phyloP scores from a whole-genome alignment of 192 early-diverging fungal species.

The Dispira simplex region DNA sequence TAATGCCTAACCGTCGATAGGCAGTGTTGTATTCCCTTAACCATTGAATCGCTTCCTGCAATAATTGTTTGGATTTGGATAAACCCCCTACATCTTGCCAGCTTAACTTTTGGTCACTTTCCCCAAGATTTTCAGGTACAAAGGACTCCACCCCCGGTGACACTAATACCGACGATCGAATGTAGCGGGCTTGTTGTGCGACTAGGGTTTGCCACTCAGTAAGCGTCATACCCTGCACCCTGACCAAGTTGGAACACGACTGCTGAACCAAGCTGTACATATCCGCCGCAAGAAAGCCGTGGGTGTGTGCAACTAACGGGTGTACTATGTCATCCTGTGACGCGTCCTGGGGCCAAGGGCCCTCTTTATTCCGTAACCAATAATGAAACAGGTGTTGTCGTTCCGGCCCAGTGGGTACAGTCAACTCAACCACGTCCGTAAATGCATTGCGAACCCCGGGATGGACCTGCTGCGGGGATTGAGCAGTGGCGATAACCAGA shows the following conservation, averaged over 20 bases:
- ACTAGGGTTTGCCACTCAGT: conserved; percentile 18
- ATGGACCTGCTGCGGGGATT: conserved; percentile 11
- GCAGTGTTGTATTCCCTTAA: conserved; percentile 43
- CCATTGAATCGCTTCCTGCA: conserved; percentile 73
- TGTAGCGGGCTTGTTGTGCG: background rate
- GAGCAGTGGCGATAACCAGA: background rate
- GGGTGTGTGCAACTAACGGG: conserved; percentile 24
- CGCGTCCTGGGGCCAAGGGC: conserved; percentile 2
- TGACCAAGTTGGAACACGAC: conserved; percentile 12
- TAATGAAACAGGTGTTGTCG: conserved; percentile 23
- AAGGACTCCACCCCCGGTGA: background rate
- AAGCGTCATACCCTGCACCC: conserved; percentile 15
- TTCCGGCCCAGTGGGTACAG: conserved; percentile 33
- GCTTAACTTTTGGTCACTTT: conserved; percentile 25
- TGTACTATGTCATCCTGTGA: conserved; percentile 11
- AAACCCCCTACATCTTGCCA: conserved; percentile 80
- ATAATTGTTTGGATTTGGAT: conserved; percentile 40
- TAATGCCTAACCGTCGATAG: conserved; percentile 51
- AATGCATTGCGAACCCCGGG: conserved; percentile 11
- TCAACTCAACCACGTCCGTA: conserved; percentile 28
- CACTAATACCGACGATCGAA: conserved; percentile 4
- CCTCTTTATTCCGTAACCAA: conserved; percentile 5
- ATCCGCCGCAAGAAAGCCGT: conserved; percentile 40
- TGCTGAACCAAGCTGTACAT: conserved; percentile 25
- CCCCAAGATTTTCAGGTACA: conserved; percentile 13